Base-by-base conservation (phyloP, 495 filamentous ascomycete species). In the Penicillium paxilli region DNA sequence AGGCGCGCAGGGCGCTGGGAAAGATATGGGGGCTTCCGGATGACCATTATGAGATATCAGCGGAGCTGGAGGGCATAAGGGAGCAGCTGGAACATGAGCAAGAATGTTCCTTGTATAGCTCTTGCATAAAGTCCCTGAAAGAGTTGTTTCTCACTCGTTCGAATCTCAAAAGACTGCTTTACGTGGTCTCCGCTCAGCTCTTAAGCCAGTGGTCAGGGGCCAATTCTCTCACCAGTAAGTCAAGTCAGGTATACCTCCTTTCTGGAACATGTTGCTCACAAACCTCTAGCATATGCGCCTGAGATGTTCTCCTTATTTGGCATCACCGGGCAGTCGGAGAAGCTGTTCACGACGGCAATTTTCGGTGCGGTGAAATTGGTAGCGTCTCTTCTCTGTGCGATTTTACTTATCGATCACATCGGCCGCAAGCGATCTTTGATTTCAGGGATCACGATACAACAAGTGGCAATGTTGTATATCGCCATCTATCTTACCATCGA, bases 281-380 rank as follows among this genome's bases (percentile, higher is more conserved):
- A n/a, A n/a, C 7, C 12, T 59, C 77, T 75, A 19, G 70, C 82
- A 28, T 83, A 86, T 63, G 83, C 84, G 0, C 80, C 82, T 0
- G 72, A 85, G 52, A 73, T 86, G 19, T 87, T 88, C 66, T 66
- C 65, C 0, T 70, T 86, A 23, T 74, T 87, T 14, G 84, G 83
- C 26, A 74, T 80, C n/a, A 78, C 69, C 0, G 82, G 83, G 19
- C 75, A 78, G 40, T 76, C 76, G 23, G 80, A 84, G 42, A 79
- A 77, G 24, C 77, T 87, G 1, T 80, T 87, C 44, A 75, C 79
- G 14, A 87, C 81, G 1, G 83, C 78, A 28, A 78, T 88, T 23
- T 84, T 87, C 51, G 84, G 84, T 21, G 73, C 85, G 44, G 73
- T 86, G 57, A 87, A 88, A 59, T 79, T 87, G 53, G 62, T 80